These are phyloP conservation scores for Hysterium pulicare DNA, from an alignment of 2,329 filamentous ascomycete genomes.

Conservation along the genomic window DNA sequence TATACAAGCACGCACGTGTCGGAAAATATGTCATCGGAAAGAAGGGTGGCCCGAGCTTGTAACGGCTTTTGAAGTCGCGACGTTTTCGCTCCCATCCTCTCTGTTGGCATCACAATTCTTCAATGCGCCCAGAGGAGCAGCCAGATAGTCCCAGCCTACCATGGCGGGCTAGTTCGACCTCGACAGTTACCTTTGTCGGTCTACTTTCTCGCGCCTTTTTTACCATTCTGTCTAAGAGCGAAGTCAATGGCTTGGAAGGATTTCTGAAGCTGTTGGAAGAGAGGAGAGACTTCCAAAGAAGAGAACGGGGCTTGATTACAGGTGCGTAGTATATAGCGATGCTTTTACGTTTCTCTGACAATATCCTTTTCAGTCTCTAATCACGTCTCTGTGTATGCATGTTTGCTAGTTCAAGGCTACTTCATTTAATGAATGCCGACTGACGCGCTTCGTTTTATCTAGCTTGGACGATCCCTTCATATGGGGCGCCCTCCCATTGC, in stretches of 20 bases:
- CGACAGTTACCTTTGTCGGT: conserved; percentile 71
- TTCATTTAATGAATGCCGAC: too few species aligned
- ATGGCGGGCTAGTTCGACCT: conserved; percentile 71
- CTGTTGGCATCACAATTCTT: conserved; percentile 9
- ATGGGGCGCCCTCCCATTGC: conserved; percentile 82
- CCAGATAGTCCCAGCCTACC: conserved; percentile 57
- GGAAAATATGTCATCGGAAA: too few species aligned
- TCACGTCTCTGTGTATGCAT: conserved; percentile 80
- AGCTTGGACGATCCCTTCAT: conserved; percentile 92
- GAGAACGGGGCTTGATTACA: conserved; percentile 77
- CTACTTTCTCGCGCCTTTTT: conserved; percentile 71
- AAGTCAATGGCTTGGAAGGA: conserved; percentile 70
- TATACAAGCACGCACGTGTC: too few species aligned
- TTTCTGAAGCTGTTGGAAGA: conserved; percentile 75
- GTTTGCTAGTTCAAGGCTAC: conserved; percentile 27
- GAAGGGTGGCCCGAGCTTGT: too few species aligned
- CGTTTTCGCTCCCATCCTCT: too few species aligned
- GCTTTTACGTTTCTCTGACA: conserved; percentile 8
- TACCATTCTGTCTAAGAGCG: conserved; percentile 68
- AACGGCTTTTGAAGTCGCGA: too few species aligned
- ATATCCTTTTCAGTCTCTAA: conserved; percentile 64
- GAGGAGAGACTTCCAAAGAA: conserved; percentile 62
- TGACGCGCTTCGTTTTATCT: too few species aligned
- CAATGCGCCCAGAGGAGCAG: conserved; percentile 43
- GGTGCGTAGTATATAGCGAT: conserved; percentile 49